Percentiles rank a stretch among this genome's conserved stretches.
Evolutionary conservation across 2,329 filamentous ascomycete genomes (phyloP).

Genomic region (Aspergillaceae sp.): DNA sequence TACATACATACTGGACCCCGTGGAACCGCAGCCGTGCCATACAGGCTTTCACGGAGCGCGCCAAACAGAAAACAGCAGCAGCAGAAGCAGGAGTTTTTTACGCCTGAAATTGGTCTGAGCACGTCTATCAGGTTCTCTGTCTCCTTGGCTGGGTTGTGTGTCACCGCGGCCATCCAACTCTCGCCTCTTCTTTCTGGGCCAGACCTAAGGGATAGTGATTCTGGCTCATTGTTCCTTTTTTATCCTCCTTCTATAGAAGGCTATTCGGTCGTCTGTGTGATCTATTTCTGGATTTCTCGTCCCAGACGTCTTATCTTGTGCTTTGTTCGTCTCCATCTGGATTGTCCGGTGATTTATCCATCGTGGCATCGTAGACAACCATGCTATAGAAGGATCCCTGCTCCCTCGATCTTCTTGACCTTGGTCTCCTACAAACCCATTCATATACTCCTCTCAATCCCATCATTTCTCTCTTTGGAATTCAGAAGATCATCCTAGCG

Average conservation of each 20-base stretch:
- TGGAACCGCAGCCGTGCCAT: neutral
- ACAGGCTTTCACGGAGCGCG: neutral
- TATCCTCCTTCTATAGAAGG: neutral
- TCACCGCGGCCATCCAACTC: neutral
- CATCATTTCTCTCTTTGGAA: neutral
- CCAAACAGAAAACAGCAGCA: neutral
- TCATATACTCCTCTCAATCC: neutral
- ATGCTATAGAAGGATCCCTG: neutral
- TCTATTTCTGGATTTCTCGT: neutral
- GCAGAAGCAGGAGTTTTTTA: neutral
- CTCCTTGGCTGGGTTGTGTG: constrained; percentile 1
- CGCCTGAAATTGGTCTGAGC: neutral
- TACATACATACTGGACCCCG: neutral
- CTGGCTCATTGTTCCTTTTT: neutral
- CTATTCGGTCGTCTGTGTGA: constrained; percentile 1
- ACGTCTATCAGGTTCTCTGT: neutral
- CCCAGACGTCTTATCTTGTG: neutral
- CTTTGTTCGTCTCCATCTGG: neutral
- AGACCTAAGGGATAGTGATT: neutral
- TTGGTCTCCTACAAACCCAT: too few relatives aligned
- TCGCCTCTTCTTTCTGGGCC: neutral
- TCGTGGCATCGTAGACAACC: constrained; percentile 10
- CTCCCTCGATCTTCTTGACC: neutral
- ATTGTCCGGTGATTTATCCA: constrained; percentile 11
- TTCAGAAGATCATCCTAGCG: neutral